Base-by-base conservation (phyloP, 352 stramenopile species). In the Globisporangium spinosum region DNA sequence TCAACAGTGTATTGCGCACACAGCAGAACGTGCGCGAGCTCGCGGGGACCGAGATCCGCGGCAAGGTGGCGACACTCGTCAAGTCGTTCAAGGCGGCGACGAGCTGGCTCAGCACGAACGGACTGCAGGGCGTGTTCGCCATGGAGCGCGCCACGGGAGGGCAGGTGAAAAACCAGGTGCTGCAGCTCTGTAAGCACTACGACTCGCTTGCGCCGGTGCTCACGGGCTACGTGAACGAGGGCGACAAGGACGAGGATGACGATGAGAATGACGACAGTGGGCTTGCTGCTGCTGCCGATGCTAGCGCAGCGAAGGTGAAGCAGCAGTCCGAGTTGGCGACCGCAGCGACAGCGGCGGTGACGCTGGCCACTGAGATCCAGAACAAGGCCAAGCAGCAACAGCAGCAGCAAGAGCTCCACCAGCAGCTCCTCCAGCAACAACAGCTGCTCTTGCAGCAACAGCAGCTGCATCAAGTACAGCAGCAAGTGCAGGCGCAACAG, bases 161-260 rank as follows among this genome's bases (percentile, higher is more conserved):
- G 3, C 45, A 73, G 10, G 67, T 80, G 23, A 82, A 75, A 40
- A 70, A 47, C 22, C 73, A 80, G 54, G 72, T 82, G 43, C 55
- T 74, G 9, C 70, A 80, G 29, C 75, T 82, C 59, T 84, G 77
- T 35, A 73, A 71, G 20, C 67, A 82, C 66, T 84, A 80, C 51
- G 75, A 81, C 57, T 70, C 58, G 38, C 67, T 84, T 20, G 72
- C 71, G 38, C 40, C 64, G 4, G 68, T 80, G 35, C 68, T 83
- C 32, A 65, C 67, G 35, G 57, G 58, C n/a, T 80, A 79, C 55
- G 58, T 72, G 20, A 57, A 73, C 49, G 72, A 70, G 49, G 65
- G 72, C 20, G 70, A 70, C 25, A 64, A 54, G 13, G 45, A 73
- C 10, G 65, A 67, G 2, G 38, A 45, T 2, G 67, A 32, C 7